These are phyloP conservation scores for Ascochyta koolunga DNA, from an alignment of 2,329 filamentous ascomycete species.

Conservation along the genomic window DNA sequence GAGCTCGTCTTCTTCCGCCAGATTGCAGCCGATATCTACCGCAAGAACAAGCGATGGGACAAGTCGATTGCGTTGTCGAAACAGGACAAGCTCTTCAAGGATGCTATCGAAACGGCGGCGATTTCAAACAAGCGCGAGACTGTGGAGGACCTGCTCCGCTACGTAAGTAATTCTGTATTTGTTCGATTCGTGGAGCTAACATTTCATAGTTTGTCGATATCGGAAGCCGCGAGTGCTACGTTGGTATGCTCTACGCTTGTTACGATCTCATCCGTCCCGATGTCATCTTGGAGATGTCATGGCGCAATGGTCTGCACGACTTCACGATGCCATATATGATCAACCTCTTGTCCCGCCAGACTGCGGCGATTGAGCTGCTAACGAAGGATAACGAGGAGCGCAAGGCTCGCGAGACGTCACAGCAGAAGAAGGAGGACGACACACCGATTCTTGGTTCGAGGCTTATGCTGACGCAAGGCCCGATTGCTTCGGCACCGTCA, in stretches of 20 bases:
- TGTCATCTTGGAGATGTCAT: constrained; percentile 92
- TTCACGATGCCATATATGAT: constrained; percentile 99
- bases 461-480: constrained; percentile 95
- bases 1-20: constrained; percentile 99
- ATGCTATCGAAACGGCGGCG: constrained; percentile 96
- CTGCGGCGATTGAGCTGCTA: constrained; percentile 78
- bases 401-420: constrained; percentile 72
- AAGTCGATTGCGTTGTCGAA: constrained; percentile 98
- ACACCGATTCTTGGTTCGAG: constrained; percentile 90
- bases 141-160: constrained; percentile 93
- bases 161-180: constrained; percentile 71
- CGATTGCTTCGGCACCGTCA: constrained; percentile 62
- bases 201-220: constrained; percentile 88
- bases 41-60: constrained; percentile 99
- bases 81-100: constrained; percentile 99
- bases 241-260: constrained; percentile 99
- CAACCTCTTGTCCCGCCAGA: constrained; percentile 93
- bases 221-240: constrained; percentile 97
- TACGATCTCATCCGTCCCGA: constrained; percentile 96
- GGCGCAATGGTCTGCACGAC: constrained; percentile 91
- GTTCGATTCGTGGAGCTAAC: constrained; percentile 38
- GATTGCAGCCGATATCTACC: constrained; percentile 97
- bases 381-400: constrained; percentile 97
- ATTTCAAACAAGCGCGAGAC: constrained; percentile 89
- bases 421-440: constrained; percentile 90